phyloP scores from a whole-genome alignment of 257 asterid genomes.

The Capsicum rhomboideum region DNA sequence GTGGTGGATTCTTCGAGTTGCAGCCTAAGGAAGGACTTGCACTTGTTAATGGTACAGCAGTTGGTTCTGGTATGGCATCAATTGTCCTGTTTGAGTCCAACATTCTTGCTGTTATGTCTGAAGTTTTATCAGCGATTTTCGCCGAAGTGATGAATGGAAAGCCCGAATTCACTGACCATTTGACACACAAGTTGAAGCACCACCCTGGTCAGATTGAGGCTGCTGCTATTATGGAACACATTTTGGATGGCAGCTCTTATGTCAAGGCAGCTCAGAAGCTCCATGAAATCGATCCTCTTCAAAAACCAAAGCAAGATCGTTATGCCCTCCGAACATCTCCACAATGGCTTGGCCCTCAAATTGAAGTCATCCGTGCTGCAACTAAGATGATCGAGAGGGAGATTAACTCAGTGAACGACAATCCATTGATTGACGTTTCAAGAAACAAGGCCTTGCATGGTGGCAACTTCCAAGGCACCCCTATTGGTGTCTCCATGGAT shows the following conservation, averaged over 20 bases:
- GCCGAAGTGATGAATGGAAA: conserved; percentile 53
- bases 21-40: conserved; percentile 52
- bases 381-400: conserved; percentile 49
- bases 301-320: conserved; percentile 41
- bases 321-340: conserved; percentile 45
- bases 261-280: conserved; percentile 30
- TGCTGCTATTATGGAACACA: conserved; percentile 47
- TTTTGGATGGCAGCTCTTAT: conserved; percentile 33
- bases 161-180: conserved; percentile 40
- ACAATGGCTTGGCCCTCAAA: conserved; percentile 47
- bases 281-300: conserved; percentile 38
- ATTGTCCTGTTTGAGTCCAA: conserved; percentile 35
- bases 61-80: conserved; percentile 47
- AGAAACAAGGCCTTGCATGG: conserved; percentile 47
- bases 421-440: conserved; percentile 42
- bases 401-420: conserved; percentile 44
- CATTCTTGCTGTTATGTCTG: conserved; percentile 25
- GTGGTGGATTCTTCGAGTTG: conserved; percentile 28
- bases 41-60: conserved; percentile 42
- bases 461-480: conserved; percentile 47
- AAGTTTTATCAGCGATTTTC: conserved; percentile 35
- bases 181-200: conserved; percentile 43
- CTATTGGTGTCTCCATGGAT: conserved; percentile 48
- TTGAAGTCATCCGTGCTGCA: conserved; percentile 39
- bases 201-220: conserved; percentile 52